Conservation (phyloP, 1,284 basidiomycete species). For the Taiwanofungus camphoratus region DNA sequence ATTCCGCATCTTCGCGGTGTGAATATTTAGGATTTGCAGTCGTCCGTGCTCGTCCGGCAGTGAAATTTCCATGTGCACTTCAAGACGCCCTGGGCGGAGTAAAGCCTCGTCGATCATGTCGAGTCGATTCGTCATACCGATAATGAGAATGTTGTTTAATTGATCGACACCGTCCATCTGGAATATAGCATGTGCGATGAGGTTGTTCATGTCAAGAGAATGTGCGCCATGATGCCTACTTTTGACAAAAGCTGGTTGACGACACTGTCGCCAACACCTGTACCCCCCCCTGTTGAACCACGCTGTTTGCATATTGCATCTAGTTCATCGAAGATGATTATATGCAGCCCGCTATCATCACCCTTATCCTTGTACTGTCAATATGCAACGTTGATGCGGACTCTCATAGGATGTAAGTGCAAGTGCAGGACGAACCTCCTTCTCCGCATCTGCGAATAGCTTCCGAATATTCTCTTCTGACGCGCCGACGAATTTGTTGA, state of each 20-base stretch:
- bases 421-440: constrained; percentile 58
- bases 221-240: constrained; percentile 35
- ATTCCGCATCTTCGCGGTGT: constrained; percentile 90
- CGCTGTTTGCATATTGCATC: constrained; percentile 99
- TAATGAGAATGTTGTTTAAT: constrained; percentile 98
- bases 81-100: constrained; percentile 94
- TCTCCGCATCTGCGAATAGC: constrained; percentile 96
- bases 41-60: constrained; percentile 94
- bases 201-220: neutral
- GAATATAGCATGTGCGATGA: constrained; percentile 4
- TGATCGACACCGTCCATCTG: constrained; percentile 99
- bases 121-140: constrained; percentile 98
- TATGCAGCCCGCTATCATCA: constrained; percentile 97
- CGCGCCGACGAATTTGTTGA: constrained; percentile 97
- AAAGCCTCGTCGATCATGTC: constrained; percentile 99
- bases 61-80: constrained; percentile 99
- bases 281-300: constrained; percentile 85
- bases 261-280: constrained; percentile 96
- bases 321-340: constrained; percentile 99
- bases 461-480: constrained; percentile 99
- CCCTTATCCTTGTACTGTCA: constrained; percentile 91
- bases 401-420: neutral
- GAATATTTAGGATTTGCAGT: constrained; percentile 91
- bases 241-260: constrained; percentile 99
- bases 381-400: neutral